phyloP scores from a whole-genome alignment of 2,329 filamentous ascomycete genomes.

The Neofusicoccum sp. region DNA sequence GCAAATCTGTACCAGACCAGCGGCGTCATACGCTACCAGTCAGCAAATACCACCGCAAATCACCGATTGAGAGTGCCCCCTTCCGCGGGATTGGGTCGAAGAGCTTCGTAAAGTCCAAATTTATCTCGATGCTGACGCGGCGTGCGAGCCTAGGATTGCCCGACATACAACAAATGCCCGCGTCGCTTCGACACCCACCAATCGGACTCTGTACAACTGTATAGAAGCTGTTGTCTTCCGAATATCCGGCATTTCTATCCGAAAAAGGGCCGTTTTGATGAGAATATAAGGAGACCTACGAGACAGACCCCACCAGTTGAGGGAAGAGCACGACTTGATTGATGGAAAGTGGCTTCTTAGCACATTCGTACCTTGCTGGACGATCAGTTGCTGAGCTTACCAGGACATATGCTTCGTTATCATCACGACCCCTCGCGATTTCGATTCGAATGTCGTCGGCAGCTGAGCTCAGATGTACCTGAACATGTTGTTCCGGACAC shows the following conservation, averaged over 20 bases:
- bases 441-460: no score
- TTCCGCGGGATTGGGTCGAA: neutral
- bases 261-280: neutral
- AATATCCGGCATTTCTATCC: neutral
- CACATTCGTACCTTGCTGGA: no score
- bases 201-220: neutral
- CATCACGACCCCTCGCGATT: no score
- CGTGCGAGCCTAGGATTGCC: neutral
- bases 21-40: neutral
- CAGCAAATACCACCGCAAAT: neutral
- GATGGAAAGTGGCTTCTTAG: no score
- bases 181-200: neutral
- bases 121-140: neutral
- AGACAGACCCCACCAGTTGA: no score
- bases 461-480: slow-evolving; percentile 55
- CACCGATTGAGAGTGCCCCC: neutral
- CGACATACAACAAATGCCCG: neutral
- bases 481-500: slow-evolving; percentile 77
- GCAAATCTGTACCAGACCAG: neutral
- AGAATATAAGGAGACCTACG: no score
- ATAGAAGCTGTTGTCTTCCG: neutral
- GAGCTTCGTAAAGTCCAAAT: neutral
- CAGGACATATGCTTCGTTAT: no score
- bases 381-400: no score
- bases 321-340: no score